A percentile compares a stretch with the other conserved stretches of the same genome.
These are phyloP conservation scores for Acacia concinna DNA, from an alignment of 331 rosid species.

Conservation along the genomic window DNA sequence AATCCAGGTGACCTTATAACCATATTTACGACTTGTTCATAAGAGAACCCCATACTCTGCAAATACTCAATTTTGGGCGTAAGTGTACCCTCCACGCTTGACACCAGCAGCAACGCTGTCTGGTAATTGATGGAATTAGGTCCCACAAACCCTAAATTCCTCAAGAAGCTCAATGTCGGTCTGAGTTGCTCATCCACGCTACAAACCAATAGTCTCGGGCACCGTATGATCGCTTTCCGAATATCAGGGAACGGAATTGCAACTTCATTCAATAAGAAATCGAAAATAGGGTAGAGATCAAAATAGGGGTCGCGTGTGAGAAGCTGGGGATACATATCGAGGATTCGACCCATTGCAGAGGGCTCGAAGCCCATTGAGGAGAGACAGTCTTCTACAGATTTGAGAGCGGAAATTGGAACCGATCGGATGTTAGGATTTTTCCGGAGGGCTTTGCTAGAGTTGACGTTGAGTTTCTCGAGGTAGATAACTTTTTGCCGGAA, in stretches of 20 bases:
- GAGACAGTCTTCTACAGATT: conserved; percentile 63
- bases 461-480: conserved; percentile 60
- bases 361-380: conserved; percentile 66
- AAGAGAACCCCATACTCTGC: conserved; percentile 51
- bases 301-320: conserved; percentile 67
- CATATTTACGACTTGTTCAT: conserved; percentile 56
- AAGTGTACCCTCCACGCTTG: conserved; percentile 36
- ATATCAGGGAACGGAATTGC: conserved; percentile 60
- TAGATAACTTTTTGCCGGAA: conserved; percentile 70
- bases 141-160: conserved; percentile 38
- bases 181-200: conserved; percentile 53
- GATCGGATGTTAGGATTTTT: conserved; percentile 63
- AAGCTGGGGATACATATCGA: conserved; percentile 73
- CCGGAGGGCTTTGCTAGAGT: conserved; percentile 62
- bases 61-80: conserved; percentile 40
- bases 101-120: conserved; percentile 37
- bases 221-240: conserved; percentile 51
- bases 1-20: conserved; percentile 74
- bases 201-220: conserved; percentile 74
- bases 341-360: conserved; percentile 63
- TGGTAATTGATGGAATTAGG: conserved; percentile 39
- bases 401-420: conserved; percentile 46
- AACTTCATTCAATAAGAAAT: conserved; percentile 72
- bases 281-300: conserved; percentile 72
- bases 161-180: conserved; percentile 37